Evolutionary conservation across 2,329 filamentous ascomycete genomes (phyloP), one percentile per base, ranked within the genome.

Genomic region (Verticillium zaregamsianum): DNA sequence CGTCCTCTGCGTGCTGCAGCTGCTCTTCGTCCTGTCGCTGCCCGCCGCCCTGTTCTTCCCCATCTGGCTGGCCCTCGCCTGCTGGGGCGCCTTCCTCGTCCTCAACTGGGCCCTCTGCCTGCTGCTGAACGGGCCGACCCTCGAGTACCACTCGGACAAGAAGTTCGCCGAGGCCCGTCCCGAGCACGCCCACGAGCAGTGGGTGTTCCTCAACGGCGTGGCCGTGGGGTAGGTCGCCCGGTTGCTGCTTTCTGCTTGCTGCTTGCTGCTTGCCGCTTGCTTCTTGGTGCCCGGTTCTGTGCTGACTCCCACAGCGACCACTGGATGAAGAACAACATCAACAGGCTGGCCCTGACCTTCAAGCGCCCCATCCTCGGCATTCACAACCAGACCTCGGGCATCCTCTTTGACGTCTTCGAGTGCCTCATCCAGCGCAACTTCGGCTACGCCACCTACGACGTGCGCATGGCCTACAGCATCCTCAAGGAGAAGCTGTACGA

Each of bases 121-220:
- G 2, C 68, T 84, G 35, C 70, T 86, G 58, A 89, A 89, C 66
- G 80, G 85, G n/a, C 70, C 67, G 7, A 70, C 74, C 3, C 74
- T 79, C 58, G 77, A 78, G 3, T 86, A 82, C 66, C 72, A 74
- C 20, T 86, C 86, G 1, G 79, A 85, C 52, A 76, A 80, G 2
- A 76, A 82, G 60, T 86, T 83, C 64, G 80, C 86, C 1, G 72
- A 79, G 17, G 73, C 74, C 1, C 72, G 74, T 20, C 77, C 79
- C 0, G 79, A 84, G 65, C 81, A 86, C 70, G 77, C 78, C 12
- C 79, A 86, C 59, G 90, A 93, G 74, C 83, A 88, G 68, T 94
- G 91, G 91, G 80, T 93, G n/a, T 93, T 90, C 70, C 73, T 93
- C 59, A 93, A 93, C 68, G 91, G 91, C 1, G 86, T 93, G 32